Conservation (phyloP, 139 green algal genomes). For the Micromonas commoda region DNA sequence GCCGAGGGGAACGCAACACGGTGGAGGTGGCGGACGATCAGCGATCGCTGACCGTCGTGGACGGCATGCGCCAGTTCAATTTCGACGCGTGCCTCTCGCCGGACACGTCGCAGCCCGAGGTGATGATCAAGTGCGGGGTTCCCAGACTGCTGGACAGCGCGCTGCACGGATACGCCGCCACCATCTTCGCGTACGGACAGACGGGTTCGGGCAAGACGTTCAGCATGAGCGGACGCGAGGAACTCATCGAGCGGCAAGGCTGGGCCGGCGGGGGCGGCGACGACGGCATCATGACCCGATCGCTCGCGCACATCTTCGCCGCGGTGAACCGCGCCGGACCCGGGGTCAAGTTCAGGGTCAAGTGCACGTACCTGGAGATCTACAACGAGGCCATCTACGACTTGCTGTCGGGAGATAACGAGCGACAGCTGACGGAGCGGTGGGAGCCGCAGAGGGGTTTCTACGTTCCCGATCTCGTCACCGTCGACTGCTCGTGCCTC, state of each 20-base stretch:
- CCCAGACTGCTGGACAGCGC: neutral
- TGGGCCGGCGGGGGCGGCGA: neutral
- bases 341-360: slow-evolving; percentile 26
- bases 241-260: neutral
- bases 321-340: neutral
- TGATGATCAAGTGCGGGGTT: neutral
- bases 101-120: neutral
- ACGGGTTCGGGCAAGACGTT: slow-evolving; percentile 13
- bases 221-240: neutral
- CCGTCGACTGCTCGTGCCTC: slow-evolving; percentile 20
- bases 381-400: slow-evolving; percentile 69
- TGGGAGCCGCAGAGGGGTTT: neutral
- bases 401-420: slow-evolving; percentile 11
- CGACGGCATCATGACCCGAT: slow-evolving; percentile 13
- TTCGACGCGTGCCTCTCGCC: neutral
- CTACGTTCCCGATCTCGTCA: slow-evolving; percentile 4
- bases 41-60: neutral
- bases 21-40: neutral
- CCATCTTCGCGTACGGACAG: slow-evolving; percentile 5
- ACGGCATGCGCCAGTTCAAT: neutral
- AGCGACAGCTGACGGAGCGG: neutral
- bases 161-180: neutral
- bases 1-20: neutral
- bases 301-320: neutral
- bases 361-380: slow-evolving; percentile 74